A percentile compares a stretch with the other conserved stretches of the same genome.
These are phyloP conservation scores for Aschersonia sp. DNA, from an alignment of 2,329 filamentous ascomycete genomes.

Conservation along the genomic window DNA sequence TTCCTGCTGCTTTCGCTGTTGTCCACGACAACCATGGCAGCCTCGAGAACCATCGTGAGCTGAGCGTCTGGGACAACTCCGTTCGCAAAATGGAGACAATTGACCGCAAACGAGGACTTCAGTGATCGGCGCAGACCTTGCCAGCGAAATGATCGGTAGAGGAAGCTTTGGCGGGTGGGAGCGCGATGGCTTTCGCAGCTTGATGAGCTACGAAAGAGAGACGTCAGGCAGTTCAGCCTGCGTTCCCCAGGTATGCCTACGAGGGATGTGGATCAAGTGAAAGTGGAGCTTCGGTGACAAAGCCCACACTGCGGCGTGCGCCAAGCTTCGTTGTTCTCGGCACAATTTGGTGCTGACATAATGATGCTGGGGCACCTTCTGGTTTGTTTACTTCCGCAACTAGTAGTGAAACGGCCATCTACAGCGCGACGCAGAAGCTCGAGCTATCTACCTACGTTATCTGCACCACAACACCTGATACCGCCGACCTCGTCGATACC, in stretches of 20 bases:
- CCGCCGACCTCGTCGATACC: neutral
- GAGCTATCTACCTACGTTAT: neutral
- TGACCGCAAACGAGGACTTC: too few species aligned
- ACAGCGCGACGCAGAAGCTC: neutral
- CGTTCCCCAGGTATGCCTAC: neutral
- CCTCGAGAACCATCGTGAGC: slow-evolving; percentile 79
- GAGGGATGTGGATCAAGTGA: too few species aligned
- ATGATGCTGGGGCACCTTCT: neutral
- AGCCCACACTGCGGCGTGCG: too few species aligned
- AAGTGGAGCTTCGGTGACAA: too few species aligned
- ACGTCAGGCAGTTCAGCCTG: slow-evolving; percentile 34
- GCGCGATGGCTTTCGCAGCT: neutral
- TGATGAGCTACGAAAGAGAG: slow-evolving; percentile 4
- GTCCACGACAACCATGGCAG: slow-evolving; percentile 98
- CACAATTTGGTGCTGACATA: too few species aligned
- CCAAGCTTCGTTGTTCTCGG: too few species aligned
- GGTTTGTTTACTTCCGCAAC: neutral
- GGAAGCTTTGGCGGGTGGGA: too few species aligned
- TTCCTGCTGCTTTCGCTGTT: slow-evolving; percentile 98
- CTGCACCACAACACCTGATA: neutral
- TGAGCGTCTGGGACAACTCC: neutral
- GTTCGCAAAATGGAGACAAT: too few species aligned
- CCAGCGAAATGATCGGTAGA: neutral
- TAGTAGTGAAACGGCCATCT: neutral
- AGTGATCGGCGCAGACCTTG: neutral